These are phyloP conservation scores for Neoboletus subvelutipes DNA, from an alignment of 768 basidiomycete species.

Conservation along the genomic window DNA sequence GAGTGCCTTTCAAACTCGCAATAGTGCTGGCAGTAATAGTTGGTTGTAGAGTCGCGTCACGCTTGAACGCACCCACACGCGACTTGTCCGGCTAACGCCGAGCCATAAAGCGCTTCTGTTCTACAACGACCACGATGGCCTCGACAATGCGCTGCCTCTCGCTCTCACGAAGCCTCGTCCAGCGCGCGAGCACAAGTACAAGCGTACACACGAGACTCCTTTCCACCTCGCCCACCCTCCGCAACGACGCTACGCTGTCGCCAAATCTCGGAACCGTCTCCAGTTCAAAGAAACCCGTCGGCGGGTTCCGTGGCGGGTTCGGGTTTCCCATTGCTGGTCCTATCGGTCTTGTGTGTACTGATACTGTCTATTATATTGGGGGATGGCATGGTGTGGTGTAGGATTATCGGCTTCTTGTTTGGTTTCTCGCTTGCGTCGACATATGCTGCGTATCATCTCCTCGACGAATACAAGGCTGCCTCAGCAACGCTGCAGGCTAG, in stretches of 20 bases:
- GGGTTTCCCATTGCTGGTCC: constrained; percentile 15
- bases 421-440: constrained; percentile 90
- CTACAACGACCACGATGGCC: constrained; percentile 33
- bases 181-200: constrained; percentile 7
- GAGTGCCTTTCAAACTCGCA: neutral
- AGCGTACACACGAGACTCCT: constrained; percentile 35
- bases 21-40: neutral
- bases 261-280: constrained; percentile 56
- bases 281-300: constrained; percentile 71
- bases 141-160: constrained; percentile 34
- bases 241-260: constrained; percentile 40
- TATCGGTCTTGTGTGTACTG: constrained; percentile 1
- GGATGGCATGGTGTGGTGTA: constrained; percentile 24
- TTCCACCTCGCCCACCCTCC: constrained; percentile 43
- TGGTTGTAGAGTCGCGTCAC: neutral
- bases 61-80: neutral
- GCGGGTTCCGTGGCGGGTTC: constrained; percentile 68
- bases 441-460: constrained; percentile 79
- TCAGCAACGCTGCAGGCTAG: constrained; percentile 86
- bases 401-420: constrained; percentile 81
- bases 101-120: neutral
- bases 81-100: constrained; percentile 26
- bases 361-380: neutral
- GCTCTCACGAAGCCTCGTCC: constrained; percentile 15
- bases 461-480: constrained; percentile 89